These are phyloP conservation scores for Aquilaria sinensis DNA, from an alignment of 345 rosid genomes.

Conservation along the genomic window DNA sequence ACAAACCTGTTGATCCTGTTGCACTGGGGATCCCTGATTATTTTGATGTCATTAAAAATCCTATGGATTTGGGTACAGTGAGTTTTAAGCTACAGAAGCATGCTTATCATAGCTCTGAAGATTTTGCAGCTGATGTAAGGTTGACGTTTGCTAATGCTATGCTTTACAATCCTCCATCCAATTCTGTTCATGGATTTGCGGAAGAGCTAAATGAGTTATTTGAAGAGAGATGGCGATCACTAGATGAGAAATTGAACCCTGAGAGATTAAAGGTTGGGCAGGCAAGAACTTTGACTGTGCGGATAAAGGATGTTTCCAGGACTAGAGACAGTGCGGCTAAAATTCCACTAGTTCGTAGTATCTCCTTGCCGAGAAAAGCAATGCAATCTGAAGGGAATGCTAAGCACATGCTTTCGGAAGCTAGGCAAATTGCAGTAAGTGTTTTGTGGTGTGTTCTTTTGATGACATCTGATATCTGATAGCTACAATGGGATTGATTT, in stretches of 20 bases:
- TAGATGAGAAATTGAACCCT: conserved; percentile 40
- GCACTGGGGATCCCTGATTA: conserved; percentile 68
- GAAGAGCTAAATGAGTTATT: conserved; percentile 35
- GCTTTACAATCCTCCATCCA: conserved; percentile 66
- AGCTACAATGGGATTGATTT: neutral
- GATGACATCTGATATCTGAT: neutral
- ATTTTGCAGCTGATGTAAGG: conserved; percentile 75
- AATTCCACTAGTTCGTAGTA: conserved; percentile 26
- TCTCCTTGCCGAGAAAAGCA: conserved; percentile 25
- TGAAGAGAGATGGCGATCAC: conserved; percentile 56
- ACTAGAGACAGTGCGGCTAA: conserved; percentile 26
- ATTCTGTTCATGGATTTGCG: conserved; percentile 52
- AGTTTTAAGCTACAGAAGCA: conserved; percentile 41
- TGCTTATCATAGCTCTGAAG: conserved; percentile 37
- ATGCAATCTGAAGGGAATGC: conserved; percentile 22
- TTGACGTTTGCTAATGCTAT: conserved; percentile 78
- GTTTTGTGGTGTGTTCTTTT: neutral
- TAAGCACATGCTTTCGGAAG: conserved; percentile 16
- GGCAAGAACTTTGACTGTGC: conserved; percentile 18
- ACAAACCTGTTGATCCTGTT: conserved; percentile 71
- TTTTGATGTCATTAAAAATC: conserved; percentile 53
- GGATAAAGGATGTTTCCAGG: conserved; percentile 21
- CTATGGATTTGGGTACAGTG: conserved; percentile 92
- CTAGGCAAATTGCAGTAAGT: conserved; percentile 33
- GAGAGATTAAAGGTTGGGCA: conserved; percentile 15